Base-by-base conservation (phyloP, 164 flowering plant genomes). In the Annona squamosa region DNA sequence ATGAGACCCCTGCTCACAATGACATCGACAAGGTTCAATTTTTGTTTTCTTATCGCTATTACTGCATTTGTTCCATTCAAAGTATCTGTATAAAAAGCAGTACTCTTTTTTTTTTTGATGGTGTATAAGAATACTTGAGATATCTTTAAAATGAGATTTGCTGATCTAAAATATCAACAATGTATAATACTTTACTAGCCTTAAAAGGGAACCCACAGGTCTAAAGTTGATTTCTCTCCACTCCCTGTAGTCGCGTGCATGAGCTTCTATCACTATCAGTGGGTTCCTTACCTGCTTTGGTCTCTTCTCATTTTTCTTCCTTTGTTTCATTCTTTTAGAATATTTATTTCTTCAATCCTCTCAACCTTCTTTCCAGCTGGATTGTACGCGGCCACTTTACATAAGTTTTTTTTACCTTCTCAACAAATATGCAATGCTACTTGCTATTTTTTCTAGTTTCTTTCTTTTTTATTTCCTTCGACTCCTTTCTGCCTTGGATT, bases 1-100 rank as follows among this genome's bases (percentile, higher is more conserved):
- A 96, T 79, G 97, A 95, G 80, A 95, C 99, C 46, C 99, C 99
- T 67, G 88, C 90, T 75, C 99, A 91, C 85, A 90, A 73, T 65
- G 98, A 95, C 74, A 95, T 96, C 63, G 89, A 96, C 84, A 96
- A 96, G 98, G 99, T 91, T 79, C 67, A 19, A 63, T 44, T 52
- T 48, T 43, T 10, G 77, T 59, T 65, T 44, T 52, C 56, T 43
- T 10, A 77, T 59, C 41, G n/a, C 46, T 61, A 44, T 46, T 6
- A 26, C 3, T 3, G 0, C 18, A 67, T 17, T 9, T 4, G 63
- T 47, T 4, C 4, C 70, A 18, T 68, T 46, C n/a, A 43, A 46
- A 42, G 4, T 3, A 5, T 2, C 4, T 66, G 43, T 2, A 2
- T 43, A 66, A 26, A 43, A 12, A 17, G 26, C 3, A 3, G 4